Percentiles rank a stretch among this genome's conserved stretches.
Evolutionary conservation across 164 flowering plant genomes (phyloP).

Genomic region (Nelumbo lutea): DNA sequence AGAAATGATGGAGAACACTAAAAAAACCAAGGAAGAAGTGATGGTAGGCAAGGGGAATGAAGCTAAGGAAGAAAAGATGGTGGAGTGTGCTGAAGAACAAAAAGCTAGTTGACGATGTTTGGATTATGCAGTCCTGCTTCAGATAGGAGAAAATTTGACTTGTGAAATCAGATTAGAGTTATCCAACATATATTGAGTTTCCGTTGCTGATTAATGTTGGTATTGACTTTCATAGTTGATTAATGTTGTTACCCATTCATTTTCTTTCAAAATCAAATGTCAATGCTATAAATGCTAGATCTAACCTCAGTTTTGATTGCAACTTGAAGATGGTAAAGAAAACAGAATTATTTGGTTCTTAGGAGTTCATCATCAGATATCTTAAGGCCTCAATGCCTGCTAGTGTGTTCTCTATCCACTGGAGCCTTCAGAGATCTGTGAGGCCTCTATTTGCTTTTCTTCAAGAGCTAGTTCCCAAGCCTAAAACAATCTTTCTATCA

Average conservation of each 20-base stretch:
- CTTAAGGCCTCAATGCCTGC: not conserved
- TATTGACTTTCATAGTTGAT: too few relatives aligned
- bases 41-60: slow-evolving; percentile 2
- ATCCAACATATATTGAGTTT: not conserved
- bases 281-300: not conserved
- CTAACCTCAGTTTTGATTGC: slow-evolving; percentile 13
- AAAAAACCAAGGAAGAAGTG: slow-evolving; percentile 6
- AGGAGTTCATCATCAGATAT: not conserved
- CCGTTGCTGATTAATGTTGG: slow-evolving; percentile 6
- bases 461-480: not conserved
- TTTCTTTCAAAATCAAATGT: not conserved
- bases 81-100: slow-evolving; percentile 3
- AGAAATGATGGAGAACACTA: slow-evolving; percentile 6
- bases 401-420: not conserved
- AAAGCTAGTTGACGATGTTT: not conserved
- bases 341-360: not conserved
- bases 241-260: too few relatives aligned
- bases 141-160: slow-evolving; percentile 6
- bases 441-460: slow-evolving; percentile 1
- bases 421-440: slow-evolving; percentile 2
- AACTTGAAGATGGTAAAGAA: slow-evolving; percentile 3
- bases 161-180: not conserved
- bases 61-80: not conserved
- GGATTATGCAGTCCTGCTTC: slow-evolving; percentile 1
- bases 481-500: not conserved